Base-by-base conservation (phyloP, 2,329 filamentous ascomycete species). In the Endoconidiophora polonica region DNA sequence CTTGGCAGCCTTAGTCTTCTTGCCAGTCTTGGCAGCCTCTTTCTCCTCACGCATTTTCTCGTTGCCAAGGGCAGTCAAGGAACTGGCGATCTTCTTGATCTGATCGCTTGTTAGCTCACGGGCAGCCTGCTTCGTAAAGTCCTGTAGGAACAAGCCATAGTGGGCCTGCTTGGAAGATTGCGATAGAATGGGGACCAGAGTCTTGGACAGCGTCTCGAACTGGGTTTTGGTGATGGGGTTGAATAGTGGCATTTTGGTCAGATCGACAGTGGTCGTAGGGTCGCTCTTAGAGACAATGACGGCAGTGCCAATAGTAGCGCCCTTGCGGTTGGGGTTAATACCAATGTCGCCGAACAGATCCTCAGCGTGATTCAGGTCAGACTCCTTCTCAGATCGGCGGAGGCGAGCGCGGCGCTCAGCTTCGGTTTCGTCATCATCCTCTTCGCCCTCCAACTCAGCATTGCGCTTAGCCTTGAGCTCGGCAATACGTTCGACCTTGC, bases 11-110 rank as follows among this genome's bases (percentile, higher is more conserved):
- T 96, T 96, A 58, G 73, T 79, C 79, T 96, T 98, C 83, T 96
- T 98, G 60, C 82, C 85, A 49, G 85, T 81, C 73, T 94, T 95
- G 57, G 94, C 86, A 3, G 85, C 78, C 3, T 82, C 80, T 75
- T 96, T 95, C 75, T 98, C 91, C 66, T 95, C 88, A 72, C 87
- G 93, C 82, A 96, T 82, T 75, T 94, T 95, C 76, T 96, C 91
- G 64, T 98, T 98, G 63, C 86, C 77, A 51, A 94, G 74, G 4
- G 87, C 82, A n/a, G 88, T 94, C 60, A 98, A 68, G 4, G 77
- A 75, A 65, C 84, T 93, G 10, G 86, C 78, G 57, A 94, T 77
- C 74, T 96, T 96, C 77, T 96, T 95, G 68, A 96, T 88, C 69
- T 96, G 87, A 52, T 91, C 82, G 62, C 86, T 94, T 12, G 83